phyloP scores from a whole-genome alignment of 2,329 filamentous ascomycete genomes.

The Pseudocercospora crystallina region DNA sequence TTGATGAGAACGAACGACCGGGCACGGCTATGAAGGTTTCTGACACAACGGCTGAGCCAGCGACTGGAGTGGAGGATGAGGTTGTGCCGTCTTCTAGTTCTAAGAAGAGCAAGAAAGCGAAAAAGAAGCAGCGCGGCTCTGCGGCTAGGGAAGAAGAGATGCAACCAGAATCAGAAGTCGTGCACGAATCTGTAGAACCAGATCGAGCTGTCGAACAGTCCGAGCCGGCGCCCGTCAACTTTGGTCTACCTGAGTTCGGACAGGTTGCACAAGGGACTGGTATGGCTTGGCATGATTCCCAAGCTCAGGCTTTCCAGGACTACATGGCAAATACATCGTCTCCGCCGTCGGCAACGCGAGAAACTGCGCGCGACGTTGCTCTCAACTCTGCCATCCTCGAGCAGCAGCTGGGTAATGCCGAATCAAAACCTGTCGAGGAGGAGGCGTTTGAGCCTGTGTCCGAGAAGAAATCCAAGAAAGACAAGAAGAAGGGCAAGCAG shows the following conservation, averaged over 20 bases:
- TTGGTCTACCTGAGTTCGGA: slow-evolving; percentile 19
- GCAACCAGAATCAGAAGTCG: not conserved
- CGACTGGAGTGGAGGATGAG: too few species aligned
- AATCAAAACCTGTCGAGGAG: not conserved
- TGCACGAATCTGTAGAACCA: too few species aligned
- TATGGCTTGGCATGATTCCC: slow-evolving; percentile 19
- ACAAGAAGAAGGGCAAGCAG: slow-evolving; percentile 21
- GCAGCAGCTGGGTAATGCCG: too few species aligned
- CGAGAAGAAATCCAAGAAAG: slow-evolving; percentile 32
- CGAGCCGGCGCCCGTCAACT: slow-evolving; percentile 5
- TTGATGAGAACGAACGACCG: slow-evolving; percentile 9
- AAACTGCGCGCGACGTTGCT: too few species aligned
- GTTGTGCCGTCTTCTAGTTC: too few species aligned
- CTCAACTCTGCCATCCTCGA: too few species aligned
- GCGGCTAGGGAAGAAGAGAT: slow-evolving; percentile 20
- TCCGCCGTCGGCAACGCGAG: too few species aligned
- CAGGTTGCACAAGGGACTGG: slow-evolving; percentile 13
- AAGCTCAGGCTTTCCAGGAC: slow-evolving; percentile 20
- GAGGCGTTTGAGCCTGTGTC: slow-evolving; percentile 2
- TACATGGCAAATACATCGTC: slow-evolving; percentile 8
- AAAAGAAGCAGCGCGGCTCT: slow-evolving; percentile 25
- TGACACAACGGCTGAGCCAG: slow-evolving; percentile 16
- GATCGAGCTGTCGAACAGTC: not conserved
- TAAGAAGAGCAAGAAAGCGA: slow-evolving; percentile 32
- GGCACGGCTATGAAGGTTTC: slow-evolving; percentile 16